Conservation (phyloP, 1,139 yeast genomes). For the Sugiyamaella castrensis region DNA sequence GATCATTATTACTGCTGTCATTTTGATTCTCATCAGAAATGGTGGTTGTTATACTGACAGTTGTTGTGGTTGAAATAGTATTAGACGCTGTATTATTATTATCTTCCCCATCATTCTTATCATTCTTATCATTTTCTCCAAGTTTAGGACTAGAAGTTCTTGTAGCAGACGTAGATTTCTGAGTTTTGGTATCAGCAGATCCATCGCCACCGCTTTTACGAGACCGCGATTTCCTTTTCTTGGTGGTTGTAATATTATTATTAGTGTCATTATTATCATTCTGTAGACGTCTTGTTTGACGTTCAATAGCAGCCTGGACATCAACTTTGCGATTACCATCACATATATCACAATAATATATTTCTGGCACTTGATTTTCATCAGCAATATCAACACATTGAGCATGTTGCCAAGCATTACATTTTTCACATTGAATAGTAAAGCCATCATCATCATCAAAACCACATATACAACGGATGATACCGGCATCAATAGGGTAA, state of each 20-base stretch:
- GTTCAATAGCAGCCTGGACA: slow-evolving; percentile 45
- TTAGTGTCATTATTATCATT: not conserved
- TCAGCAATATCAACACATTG: slow-evolving; percentile 76
- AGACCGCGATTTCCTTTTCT: slow-evolving; percentile 9
- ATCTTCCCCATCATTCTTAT: slow-evolving; percentile 2
- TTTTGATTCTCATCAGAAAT: not conserved
- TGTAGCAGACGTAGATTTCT: not conserved
- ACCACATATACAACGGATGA: slow-evolving; percentile 87
- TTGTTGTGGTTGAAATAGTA: not conserved
- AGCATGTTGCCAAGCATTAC: slow-evolving; percentile 95
- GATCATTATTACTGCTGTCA: not conserved
- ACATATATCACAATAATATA: slow-evolving; percentile 78
- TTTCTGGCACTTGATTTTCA: slow-evolving; percentile 76
- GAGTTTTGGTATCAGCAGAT: not conserved
- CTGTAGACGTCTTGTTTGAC: slow-evolving; percentile 28
- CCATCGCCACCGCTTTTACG: not conserved
- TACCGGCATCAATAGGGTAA: slow-evolving; percentile 58
- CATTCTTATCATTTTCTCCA: too few species aligned
- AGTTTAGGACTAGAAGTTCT: not conserved
- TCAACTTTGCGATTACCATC: slow-evolving; percentile 55
- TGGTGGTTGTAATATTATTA: slow-evolving; percentile 3
- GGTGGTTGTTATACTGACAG: not conserved
- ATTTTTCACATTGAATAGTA: slow-evolving; percentile 88
- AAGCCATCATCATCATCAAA: slow-evolving; percentile 91
- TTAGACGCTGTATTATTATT: not conserved